Conservation (phyloP, 2,329 filamentous ascomycete genomes). For the Teratosphaeria destructans region DNA sequence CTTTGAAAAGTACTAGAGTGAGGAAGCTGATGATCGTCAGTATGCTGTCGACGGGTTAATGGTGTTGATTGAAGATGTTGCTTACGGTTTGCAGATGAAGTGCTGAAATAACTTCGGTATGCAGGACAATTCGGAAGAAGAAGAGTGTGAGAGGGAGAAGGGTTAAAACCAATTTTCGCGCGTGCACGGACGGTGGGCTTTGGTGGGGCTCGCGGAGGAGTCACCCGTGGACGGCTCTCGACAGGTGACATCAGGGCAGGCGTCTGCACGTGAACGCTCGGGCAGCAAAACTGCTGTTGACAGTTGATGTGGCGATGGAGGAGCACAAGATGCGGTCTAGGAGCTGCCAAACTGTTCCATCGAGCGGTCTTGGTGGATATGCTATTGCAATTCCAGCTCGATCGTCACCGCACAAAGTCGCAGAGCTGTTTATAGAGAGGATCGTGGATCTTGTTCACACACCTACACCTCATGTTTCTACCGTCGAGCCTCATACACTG, state of each 20-base stretch:
- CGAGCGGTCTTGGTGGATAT: background rate
- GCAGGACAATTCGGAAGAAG: background rate
- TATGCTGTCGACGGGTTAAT: background rate
- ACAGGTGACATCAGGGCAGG: background rate
- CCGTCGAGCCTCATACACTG: too few species aligned
- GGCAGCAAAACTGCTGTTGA: background rate
- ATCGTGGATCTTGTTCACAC: too few species aligned
- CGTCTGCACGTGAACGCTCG: background rate
- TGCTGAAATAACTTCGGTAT: background rate
- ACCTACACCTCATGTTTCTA: too few species aligned
- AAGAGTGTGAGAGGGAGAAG: background rate
- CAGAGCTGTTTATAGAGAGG: background rate
- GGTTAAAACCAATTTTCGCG: background rate
- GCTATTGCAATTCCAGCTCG: background rate
- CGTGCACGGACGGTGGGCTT: background rate
- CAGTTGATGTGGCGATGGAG: background rate
- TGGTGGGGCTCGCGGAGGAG: background rate
- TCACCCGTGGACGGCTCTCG: background rate
- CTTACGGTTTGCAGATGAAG: background rate
- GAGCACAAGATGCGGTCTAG: background rate
- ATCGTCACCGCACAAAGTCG: background rate
- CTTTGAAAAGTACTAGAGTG: background rate
- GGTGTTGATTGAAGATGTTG: background rate
- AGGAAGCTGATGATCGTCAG: background rate
- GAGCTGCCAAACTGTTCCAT: background rate